phyloP scores from a whole-genome alignment of 305 asterid species.

The Fraxinus sp. region DNA sequence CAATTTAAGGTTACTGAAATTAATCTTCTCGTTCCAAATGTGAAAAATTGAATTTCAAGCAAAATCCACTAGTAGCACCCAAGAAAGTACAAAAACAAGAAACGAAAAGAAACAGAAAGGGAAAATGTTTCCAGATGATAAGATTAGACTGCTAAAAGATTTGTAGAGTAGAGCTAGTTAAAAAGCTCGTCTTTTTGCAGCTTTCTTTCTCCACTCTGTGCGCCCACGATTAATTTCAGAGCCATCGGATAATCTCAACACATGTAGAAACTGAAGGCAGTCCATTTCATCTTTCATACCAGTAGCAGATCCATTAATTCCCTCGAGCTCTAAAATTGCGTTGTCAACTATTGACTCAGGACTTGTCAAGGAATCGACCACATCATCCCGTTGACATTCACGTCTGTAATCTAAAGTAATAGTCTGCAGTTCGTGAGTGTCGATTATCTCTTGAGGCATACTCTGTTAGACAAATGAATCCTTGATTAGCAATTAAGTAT shows the following conservation, averaged over 20 bases:
- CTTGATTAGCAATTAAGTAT: constrained; percentile 11
- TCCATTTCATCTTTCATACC: constrained; percentile 37
- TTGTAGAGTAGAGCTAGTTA: constrained; percentile 1
- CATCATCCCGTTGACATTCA: constrained; percentile 81
- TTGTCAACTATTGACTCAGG: constrained; percentile 42
- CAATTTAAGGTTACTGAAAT: neutral
- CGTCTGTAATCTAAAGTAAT: constrained; percentile 91
- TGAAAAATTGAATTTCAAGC: neutral
- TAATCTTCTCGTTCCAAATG: neutral
- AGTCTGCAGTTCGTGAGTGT: constrained; percentile 73
- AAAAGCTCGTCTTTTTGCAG: constrained; percentile 45
- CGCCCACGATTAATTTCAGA: constrained; percentile 81
- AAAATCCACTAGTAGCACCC: constrained; percentile 15
- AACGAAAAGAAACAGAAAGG: neutral
- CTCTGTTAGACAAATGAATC: constrained; percentile 51
- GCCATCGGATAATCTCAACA: constrained; percentile 65
- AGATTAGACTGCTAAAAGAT: neutral
- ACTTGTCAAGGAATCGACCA: constrained; percentile 84
- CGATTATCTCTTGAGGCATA: constrained; percentile 80
- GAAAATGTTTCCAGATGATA: neutral
- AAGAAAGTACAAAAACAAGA: neutral
- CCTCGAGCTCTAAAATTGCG: constrained; percentile 31
- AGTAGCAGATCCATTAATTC: constrained; percentile 50
- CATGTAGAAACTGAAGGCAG: constrained; percentile 56
- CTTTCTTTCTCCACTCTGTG: constrained; percentile 83